Percentiles rank a stretch among this genome's conserved stretches.
phyloP scores from a whole-genome alignment of 139 green algal genomes.

The Spirogloea muscicola region DNA sequence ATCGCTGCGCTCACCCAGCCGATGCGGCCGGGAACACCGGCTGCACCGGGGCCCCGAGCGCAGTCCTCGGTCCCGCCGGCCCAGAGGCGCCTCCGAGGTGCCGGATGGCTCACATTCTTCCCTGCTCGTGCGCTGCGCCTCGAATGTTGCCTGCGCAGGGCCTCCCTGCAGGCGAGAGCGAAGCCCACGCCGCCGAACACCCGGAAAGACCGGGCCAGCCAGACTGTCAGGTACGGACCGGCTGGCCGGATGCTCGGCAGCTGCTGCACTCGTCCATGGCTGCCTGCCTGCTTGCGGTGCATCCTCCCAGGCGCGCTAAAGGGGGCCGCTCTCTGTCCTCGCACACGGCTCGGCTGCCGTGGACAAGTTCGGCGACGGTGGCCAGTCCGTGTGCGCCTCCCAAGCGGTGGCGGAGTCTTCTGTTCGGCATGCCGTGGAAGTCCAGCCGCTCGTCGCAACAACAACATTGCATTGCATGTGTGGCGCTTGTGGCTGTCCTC shows the following conservation, averaged over 20 bases:
- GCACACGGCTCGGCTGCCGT: too few relatives aligned
- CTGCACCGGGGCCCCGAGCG: too few relatives aligned
- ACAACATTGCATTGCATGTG: not conserved
- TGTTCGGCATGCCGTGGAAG: not conserved
- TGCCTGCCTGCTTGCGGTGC: too few relatives aligned
- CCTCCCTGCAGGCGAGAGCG: too few relatives aligned
- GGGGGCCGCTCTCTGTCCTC: too few relatives aligned
- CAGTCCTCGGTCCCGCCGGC: too few relatives aligned
- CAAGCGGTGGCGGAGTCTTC: not conserved
- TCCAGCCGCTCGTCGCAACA: not conserved
- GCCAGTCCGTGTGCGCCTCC: not conserved
- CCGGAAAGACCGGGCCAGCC: constrained; percentile 16
- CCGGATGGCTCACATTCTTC: not conserved
- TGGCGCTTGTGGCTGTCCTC: not conserved
- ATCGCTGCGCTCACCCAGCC: too few relatives aligned
- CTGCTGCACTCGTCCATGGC: not conserved
- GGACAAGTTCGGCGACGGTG: not conserved
- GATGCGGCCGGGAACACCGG: too few relatives aligned
- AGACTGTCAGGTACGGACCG: constrained; percentile 11
- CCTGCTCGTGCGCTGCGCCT: too few relatives aligned
- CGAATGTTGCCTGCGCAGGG: too few relatives aligned
- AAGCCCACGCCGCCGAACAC: not conserved
- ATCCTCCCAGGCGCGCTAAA: too few relatives aligned
- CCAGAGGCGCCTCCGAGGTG: not conserved
- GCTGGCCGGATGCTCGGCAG: not conserved